Evolutionary conservation across 225 moss, liverwort and hornwort genomes (phyloP).

Genomic region (Sphagnum contortum): DNA sequence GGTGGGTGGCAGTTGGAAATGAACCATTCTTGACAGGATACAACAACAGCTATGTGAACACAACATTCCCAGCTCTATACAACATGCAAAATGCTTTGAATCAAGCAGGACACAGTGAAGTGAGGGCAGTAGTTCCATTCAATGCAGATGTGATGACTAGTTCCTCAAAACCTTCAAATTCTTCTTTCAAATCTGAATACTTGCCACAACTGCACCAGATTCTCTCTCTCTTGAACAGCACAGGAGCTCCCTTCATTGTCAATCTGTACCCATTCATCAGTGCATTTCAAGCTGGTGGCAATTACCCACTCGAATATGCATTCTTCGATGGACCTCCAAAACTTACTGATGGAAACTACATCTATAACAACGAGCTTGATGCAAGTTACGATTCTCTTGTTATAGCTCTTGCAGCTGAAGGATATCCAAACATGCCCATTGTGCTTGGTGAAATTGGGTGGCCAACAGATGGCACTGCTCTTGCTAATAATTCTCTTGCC

Average conservation of each 20-base stretch:
- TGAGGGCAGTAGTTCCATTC: conserved; percentile 73
- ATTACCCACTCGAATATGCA: conserved; percentile 65
- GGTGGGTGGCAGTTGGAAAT: conserved; percentile 78
- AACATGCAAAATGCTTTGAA: conserved; percentile 69
- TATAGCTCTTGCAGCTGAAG: conserved; percentile 38
- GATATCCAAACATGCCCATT: conserved; percentile 55
- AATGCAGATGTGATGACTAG: conserved; percentile 64
- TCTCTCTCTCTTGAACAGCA: conserved; percentile 25
- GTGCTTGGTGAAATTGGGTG: conserved; percentile 86
- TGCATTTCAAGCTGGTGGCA: conserved; percentile 28
- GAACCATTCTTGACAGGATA: conserved; percentile 84
- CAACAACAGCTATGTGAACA: conserved; percentile 28
- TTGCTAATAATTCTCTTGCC: conserved; percentile 39
- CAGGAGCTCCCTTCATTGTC: conserved; percentile 64
- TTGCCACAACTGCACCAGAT: conserved; percentile 43
- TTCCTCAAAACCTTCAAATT: conserved; percentile 21
- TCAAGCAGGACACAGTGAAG: conserved; percentile 35
- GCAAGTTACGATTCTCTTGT: conserved; percentile 79
- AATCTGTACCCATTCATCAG: conserved; percentile 89
- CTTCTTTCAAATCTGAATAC: conserved; percentile 57
- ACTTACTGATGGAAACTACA: conserved; percentile 11
- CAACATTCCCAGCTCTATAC: conserved; percentile 51
- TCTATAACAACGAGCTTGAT: conserved; percentile 72
- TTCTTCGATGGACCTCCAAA: conserved; percentile 40
- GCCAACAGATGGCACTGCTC: conserved; percentile 74